Base-by-base conservation (phyloP, 148 eudicot genomes). In the Nyssa sinensis region DNA sequence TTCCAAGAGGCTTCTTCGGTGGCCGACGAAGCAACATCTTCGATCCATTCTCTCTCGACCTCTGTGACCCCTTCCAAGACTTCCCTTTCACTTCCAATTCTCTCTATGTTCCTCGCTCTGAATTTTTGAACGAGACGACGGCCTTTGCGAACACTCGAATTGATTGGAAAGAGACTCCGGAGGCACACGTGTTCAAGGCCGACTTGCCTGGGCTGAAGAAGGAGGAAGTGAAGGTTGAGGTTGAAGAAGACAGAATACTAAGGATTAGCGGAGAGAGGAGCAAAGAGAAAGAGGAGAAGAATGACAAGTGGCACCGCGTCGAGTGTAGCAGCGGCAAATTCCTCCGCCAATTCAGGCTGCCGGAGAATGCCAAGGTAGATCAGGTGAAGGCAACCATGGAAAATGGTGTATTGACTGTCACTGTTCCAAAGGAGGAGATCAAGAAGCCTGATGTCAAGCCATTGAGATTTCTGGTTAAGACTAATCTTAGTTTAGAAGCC, bases 281-380 rank as follows among this genome's bases (percentile, higher is more conserved):
- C 71, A 41, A 28, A 3, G 74, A 66, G 69, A 27, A 66, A 33
- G 79, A 71, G 68, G 74, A 76, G 78, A 72, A 69, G 80, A 71
- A 71, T 31, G 82, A 73, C 17, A 73, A 23, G 58, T 83, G 86
- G 86, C 86, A 83, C 53, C 77, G 87, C 4, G 62, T 84, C 12
- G 84, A 84, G 75, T 61, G 87, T 58, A 72, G 80, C 75, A 51
- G 70, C 1, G 87, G 87, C 19, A 78, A 69, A 82, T 84, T 84
- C 58, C 58, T 74, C 27, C 74, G 87, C 57, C 55, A 82, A 37
- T 84, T 84, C 55, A 53, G 80, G 66, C 57, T 84, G 65, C 87
- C 87, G 25, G 82, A 75, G 73, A 78, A 75, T 75, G 81, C 78
- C 10, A 81, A 74, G 67, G 35, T 74, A 65, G 83, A 67, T 1